These are phyloP conservation scores for Fusarium protoensiforme DNA, from an alignment of 2,329 filamentous ascomycete species.

Conservation along the genomic window DNA sequence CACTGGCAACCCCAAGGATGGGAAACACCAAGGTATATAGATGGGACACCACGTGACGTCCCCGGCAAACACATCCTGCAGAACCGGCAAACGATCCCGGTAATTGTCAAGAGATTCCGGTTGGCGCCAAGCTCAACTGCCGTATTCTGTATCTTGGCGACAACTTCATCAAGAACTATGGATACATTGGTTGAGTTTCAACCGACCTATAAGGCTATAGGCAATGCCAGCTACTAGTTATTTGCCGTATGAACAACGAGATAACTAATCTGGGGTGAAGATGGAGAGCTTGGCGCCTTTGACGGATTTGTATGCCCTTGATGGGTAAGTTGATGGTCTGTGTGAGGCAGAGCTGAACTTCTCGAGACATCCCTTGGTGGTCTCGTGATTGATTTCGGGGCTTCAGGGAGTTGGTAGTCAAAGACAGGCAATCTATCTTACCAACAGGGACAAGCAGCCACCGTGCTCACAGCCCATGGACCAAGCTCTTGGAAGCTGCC, in stretches of 20 bases:
- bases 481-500: not conserved
- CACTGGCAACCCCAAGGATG: rapidly evolving
- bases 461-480: not conserved
- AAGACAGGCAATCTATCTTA: too few species aligned
- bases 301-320: not conserved
- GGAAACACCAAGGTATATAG: not conserved
- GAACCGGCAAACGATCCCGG: not conserved
- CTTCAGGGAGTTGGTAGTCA: not conserved
- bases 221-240: too few species aligned
- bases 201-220: not conserved
- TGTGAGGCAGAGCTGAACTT: not conserved
- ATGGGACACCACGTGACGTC: not conserved
- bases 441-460: not conserved
- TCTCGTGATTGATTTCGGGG: not conserved
- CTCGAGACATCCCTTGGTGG: not conserved
- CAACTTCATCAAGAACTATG: not conserved
- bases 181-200: too few species aligned
- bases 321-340: not conserved
- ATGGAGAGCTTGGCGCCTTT: too few species aligned
- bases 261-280: not conserved
- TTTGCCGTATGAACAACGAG: not conserved
- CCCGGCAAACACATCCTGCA: not conserved
- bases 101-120: not conserved
- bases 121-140: not conserved
- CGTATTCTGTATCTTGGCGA: not conserved